These are phyloP conservation scores for Strobilomyces confusus DNA, from an alignment of 768 basidiomycete genomes.

Conservation along the genomic window DNA sequence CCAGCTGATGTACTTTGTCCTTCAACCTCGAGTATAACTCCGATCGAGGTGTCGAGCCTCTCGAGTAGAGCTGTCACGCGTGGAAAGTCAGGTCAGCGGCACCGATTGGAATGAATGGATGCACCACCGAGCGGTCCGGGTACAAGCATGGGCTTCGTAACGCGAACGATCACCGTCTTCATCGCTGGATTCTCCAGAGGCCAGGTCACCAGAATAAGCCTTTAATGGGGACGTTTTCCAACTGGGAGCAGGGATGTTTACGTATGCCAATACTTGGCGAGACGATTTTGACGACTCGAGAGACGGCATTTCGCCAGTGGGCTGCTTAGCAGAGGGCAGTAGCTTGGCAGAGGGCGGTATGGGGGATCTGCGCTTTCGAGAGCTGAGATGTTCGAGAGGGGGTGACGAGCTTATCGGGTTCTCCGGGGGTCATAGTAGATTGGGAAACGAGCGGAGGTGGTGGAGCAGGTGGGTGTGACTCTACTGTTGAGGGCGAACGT, in stretches of 20 bases:
- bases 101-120: neutral
- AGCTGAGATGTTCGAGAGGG: too few relatives aligned
- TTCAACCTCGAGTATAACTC: slow-evolving; percentile 83
- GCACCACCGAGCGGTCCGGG: slow-evolving; percentile 46
- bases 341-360: slow-evolving; percentile 9
- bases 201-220: slow-evolving; percentile 36
- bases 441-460: slow-evolving; percentile 4
- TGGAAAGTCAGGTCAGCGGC: slow-evolving; percentile 1
- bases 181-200: slow-evolving; percentile 55
- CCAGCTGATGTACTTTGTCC: slow-evolving; percentile 65
- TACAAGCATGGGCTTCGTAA: slow-evolving; percentile 28
- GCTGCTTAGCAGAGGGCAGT: too few relatives aligned
- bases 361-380: slow-evolving; percentile 48
- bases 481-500: slow-evolving; percentile 15
- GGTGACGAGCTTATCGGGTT: slow-evolving; percentile 56
- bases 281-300: slow-evolving; percentile 28
- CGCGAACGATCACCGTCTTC: slow-evolving; percentile 31
- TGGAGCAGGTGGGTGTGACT: slow-evolving; percentile 17
- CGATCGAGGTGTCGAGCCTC: slow-evolving; percentile 70
- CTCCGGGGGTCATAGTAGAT: slow-evolving; percentile 53
- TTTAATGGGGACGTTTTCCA: slow-evolving; percentile 29
- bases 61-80: slow-evolving; percentile 55
- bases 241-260: slow-evolving; percentile 27
- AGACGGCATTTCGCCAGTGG: slow-evolving; percentile 24
- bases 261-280: slow-evolving; percentile 33